Conservation (phyloP, 2,329 filamentous ascomycete genomes). For the Simplicillium aogashimaense region DNA sequence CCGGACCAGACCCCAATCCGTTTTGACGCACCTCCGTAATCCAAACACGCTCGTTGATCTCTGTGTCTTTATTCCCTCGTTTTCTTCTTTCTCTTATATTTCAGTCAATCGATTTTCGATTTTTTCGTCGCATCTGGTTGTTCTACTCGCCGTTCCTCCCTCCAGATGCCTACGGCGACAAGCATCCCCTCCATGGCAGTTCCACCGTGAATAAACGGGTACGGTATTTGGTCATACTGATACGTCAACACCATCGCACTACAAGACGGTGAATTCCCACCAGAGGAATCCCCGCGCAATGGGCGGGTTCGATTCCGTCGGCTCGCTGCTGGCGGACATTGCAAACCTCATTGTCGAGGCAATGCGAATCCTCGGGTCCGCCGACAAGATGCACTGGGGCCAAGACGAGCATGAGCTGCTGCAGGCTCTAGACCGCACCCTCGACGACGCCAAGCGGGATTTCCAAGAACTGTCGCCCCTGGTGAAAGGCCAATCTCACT, state of each 20-base stretch:
- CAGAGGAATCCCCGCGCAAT: too few relatives aligned
- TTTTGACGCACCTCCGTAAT: too few relatives aligned
- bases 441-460: conserved; percentile 50
- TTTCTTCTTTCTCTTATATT: too few relatives aligned
- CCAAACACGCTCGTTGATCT: too few relatives aligned
- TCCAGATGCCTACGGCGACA: too few relatives aligned
- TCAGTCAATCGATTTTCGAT: too few relatives aligned
- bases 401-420: conserved; percentile 50
- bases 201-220: too few relatives aligned
- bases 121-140: too few relatives aligned
- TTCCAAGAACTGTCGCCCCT: conserved; percentile 47
- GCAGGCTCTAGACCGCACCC: conserved; percentile 40
- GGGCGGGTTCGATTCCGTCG: conserved; percentile 40
- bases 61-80: too few relatives aligned
- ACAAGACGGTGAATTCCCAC: conserved; percentile 1
- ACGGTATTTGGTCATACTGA: neutral
- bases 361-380: conserved; percentile 42
- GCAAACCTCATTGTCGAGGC: conserved; percentile 42
- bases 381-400: conserved; percentile 50
- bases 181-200: too few relatives aligned
- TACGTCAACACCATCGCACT: neutral
- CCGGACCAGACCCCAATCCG: too few relatives aligned
- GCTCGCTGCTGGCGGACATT: conserved; percentile 47
- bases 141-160: too few relatives aligned
- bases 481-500: conserved; percentile 46